phyloP scores from a whole-genome alignment of 176 grass and related monocot species.

The Olyra latifolia region DNA sequence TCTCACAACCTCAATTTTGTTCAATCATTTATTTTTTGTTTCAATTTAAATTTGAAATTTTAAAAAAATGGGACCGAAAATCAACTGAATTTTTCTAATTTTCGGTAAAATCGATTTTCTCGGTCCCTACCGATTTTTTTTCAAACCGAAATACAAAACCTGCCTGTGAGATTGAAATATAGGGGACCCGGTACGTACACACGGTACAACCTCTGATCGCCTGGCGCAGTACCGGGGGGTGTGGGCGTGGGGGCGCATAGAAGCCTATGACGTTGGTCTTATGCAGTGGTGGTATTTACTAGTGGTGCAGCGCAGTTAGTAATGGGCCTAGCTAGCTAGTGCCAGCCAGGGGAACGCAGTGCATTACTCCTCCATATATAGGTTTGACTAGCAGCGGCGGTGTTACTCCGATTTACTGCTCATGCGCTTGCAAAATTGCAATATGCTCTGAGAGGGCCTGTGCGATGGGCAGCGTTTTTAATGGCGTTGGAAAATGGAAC shows the following conservation, averaged over 20 bases:
- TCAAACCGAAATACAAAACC: too few species aligned
- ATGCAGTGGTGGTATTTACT: neutral
- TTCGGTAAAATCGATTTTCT: too few species aligned
- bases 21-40: too few species aligned
- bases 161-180: too few species aligned
- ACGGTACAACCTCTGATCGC: neutral
- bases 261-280: neutral
- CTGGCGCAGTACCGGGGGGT: neutral
- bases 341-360: conserved; percentile 7
- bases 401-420: conserved; percentile 23
- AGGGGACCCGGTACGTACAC: neutral
- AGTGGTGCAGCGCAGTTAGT: conserved; percentile 2
- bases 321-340: neutral
- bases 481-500: conserved; percentile 52
- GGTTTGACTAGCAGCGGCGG: conserved; percentile 24
- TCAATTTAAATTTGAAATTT: too few species aligned
- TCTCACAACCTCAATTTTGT: too few species aligned
- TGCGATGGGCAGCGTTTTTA: conserved; percentile 28
- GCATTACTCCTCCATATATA: neutral
- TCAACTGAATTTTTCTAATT: too few species aligned
- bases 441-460: conserved; percentile 21
- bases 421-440: conserved; percentile 13
- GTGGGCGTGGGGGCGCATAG: neutral
- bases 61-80: too few species aligned
- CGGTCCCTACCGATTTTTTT: too few species aligned